Conservation (phyloP, 2,329 filamentous ascomycete genomes). For the Colletotrichum truncatum region DNA sequence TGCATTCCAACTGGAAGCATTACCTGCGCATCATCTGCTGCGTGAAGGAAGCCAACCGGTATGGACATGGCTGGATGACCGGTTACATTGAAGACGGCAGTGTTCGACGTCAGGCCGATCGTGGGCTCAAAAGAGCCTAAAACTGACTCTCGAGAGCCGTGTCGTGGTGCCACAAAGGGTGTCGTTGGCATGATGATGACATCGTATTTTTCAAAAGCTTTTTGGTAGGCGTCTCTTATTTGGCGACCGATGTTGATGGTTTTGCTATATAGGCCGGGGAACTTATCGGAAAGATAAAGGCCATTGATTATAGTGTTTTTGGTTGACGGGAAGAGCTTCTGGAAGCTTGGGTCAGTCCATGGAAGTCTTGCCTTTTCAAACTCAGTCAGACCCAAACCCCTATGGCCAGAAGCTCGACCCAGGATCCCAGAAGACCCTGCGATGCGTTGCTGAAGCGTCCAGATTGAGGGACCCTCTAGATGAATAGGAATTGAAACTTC, state of each 20-base stretch:
- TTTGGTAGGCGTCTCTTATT: constrained; percentile 56
- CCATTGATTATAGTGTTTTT: constrained; percentile 65
- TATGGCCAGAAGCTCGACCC: constrained; percentile 53
- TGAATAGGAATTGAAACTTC: constrained; percentile 61
- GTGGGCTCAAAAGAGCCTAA: constrained; percentile 57
- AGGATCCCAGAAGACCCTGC: constrained; percentile 52
- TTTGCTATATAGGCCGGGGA: constrained; percentile 57
- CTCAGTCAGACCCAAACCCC: constrained; percentile 59
- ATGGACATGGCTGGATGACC: constrained; percentile 65
- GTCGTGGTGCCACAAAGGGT: constrained; percentile 54
- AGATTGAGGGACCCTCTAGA: constrained; percentile 56
- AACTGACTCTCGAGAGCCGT: constrained; percentile 48
- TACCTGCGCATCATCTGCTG: constrained; percentile 46
- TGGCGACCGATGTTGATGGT: constrained; percentile 56
- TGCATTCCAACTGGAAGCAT: constrained; percentile 63
- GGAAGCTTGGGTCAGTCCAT: constrained; percentile 56
- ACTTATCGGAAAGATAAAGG: constrained; percentile 52
- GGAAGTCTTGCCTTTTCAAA: constrained; percentile 58
- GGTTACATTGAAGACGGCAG: constrained; percentile 64
- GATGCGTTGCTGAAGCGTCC: constrained; percentile 58
- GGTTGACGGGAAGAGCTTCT: constrained; percentile 60
- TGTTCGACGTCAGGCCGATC: constrained; percentile 65
- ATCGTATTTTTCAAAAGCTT: constrained; percentile 49
- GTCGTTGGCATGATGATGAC: constrained; percentile 59
- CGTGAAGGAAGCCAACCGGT: constrained; percentile 56